A percentile compares a stretch with the other conserved stretches of the same genome.
phyloP scores from a whole-genome alignment of 2,329 filamentous ascomycete species.

The Aspergillus pseudoterreus region DNA sequence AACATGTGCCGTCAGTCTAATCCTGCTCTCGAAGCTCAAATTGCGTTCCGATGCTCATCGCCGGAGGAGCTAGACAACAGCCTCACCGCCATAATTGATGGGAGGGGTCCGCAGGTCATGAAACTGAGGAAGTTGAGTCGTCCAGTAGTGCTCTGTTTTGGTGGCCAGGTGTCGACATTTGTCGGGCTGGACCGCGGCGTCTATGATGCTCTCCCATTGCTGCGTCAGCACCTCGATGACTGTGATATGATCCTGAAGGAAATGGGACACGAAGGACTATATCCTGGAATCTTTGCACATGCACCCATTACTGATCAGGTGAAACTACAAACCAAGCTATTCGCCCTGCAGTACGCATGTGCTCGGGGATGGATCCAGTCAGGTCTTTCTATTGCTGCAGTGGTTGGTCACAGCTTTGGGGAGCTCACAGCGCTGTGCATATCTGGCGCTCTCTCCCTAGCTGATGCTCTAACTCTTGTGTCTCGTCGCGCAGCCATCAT shows the following conservation, averaged over 20 bases:
- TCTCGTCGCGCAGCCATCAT: conserved; percentile 30
- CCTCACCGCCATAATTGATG: conserved; percentile 1
- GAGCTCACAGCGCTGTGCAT: conserved; percentile 34
- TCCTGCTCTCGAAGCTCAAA: conserved; percentile 9
- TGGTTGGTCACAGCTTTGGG: conserved; percentile 40
- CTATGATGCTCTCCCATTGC: conserved; percentile 21
- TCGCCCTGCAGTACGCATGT: conserved; percentile 37
- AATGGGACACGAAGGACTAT: conserved; percentile 22
- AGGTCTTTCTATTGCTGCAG: conserved; percentile 28
- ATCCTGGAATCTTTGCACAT: conserved; percentile 25
- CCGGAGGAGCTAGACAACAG: conserved; percentile 7
- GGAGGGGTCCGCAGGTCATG: conserved; percentile 1
- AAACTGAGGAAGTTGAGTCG: conserved; percentile 1
- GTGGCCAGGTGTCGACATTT: conserved; percentile 33
- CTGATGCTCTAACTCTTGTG: conserved; percentile 29
- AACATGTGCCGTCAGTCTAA: conserved; percentile 16
- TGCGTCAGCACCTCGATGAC: conserved; percentile 30
- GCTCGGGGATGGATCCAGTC: conserved; percentile 37
- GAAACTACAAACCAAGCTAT: conserved; percentile 35
- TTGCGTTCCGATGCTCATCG: conserved; percentile 11
- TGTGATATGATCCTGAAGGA: conserved; percentile 28
- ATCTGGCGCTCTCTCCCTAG: conserved; percentile 25
- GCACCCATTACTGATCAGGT: conserved; percentile 8
- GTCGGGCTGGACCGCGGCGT: conserved; percentile 22
- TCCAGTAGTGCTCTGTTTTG: conserved; percentile 35